These are phyloP conservation scores for Allomyces javanicus DNA, from an alignment of 192 early-diverging fungal species.

Conservation along the genomic window DNA sequence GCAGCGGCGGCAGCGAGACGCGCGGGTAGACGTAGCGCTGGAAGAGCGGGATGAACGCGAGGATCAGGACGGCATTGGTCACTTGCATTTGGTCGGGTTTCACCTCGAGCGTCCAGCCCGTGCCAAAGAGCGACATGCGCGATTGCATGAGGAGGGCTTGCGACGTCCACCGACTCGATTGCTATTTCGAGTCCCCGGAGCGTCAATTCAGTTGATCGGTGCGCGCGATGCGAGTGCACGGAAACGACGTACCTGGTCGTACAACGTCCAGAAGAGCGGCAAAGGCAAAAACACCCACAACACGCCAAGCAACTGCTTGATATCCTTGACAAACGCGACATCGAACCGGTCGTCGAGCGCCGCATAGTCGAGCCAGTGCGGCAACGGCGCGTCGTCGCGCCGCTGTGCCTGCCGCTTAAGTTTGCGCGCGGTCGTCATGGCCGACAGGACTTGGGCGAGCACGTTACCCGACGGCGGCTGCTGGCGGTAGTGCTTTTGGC, in stretches of 20 bases:
- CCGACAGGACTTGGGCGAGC: conserved; percentile 25
- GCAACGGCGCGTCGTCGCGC: neutral
- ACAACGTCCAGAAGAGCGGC: neutral
- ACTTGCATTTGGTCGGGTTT: conserved; percentile 40
- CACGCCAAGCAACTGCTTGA: neutral
- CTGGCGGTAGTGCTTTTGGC: conserved; percentile 27
- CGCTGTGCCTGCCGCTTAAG: neutral
- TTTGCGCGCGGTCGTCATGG: conserved; percentile 11
- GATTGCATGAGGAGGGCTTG: neutral
- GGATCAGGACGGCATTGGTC: conserved; percentile 42
- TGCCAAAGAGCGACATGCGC: neutral
- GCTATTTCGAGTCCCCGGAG: neutral
- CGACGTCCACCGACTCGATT: neutral
- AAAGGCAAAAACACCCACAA: neutral
- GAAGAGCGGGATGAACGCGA: conserved; percentile 50
- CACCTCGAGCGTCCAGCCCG: neutral
- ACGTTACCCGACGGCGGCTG: conserved; percentile 38
- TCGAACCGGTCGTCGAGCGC: neutral
- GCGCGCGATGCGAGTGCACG: no score
- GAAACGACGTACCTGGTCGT: neutral
- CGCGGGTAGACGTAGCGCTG: conserved; percentile 41
- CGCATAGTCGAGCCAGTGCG: neutral
- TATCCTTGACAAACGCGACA: neutral
- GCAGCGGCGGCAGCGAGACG: conserved; percentile 31
- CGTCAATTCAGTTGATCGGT: no score